phyloP scores from a whole-genome alignment of 306 rosid species.

The Vigna radiata region DNA sequence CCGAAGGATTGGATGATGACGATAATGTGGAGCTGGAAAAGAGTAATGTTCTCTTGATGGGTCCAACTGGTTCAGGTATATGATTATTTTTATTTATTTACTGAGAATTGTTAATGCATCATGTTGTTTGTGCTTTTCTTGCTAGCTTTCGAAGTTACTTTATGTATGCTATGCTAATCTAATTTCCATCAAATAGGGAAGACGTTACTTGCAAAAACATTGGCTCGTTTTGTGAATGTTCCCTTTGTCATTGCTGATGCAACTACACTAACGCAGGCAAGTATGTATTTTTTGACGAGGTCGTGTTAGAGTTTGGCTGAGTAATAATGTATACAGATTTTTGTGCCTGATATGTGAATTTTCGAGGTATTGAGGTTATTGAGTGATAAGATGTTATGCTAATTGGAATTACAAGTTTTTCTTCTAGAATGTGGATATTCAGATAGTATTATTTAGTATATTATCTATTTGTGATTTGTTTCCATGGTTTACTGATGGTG shows the following conservation, averaged over 20 bases:
- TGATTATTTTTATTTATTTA: not conserved
- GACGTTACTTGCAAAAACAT: conserved; percentile 87
- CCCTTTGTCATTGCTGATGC: conserved; percentile 94
- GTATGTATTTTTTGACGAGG: conserved; percentile 36
- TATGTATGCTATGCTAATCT: conserved; percentile 43
- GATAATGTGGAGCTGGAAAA: conserved; percentile 82
- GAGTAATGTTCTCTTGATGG: conserved; percentile 95
- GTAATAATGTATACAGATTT: conserved; percentile 7
- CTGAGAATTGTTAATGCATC: not conserved
- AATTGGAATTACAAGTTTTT: not conserved
- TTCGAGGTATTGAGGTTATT: conserved; percentile 15
- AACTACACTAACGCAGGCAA: conserved; percentile 88
- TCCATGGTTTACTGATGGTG: conserved; percentile 3
- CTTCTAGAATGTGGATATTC: not conserved
- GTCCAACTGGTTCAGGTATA: conserved; percentile 91
- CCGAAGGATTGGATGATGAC: conserved; percentile 54
- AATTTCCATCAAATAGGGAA: conserved; percentile 66
- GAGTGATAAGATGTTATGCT: conserved; percentile 28
- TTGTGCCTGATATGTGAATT: conserved; percentile 22
- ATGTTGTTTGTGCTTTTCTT: conserved; percentile 13
- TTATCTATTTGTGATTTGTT: conserved; percentile 15
- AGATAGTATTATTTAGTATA: conserved; percentile 2
- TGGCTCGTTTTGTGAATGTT: conserved; percentile 91
- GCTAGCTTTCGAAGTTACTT: conserved; percentile 1
- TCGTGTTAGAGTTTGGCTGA: not conserved